Evolutionary conservation across 345 rosid species (phyloP), one percentile per base, ranked within the genome.

Genomic region (Salix exigua): DNA sequence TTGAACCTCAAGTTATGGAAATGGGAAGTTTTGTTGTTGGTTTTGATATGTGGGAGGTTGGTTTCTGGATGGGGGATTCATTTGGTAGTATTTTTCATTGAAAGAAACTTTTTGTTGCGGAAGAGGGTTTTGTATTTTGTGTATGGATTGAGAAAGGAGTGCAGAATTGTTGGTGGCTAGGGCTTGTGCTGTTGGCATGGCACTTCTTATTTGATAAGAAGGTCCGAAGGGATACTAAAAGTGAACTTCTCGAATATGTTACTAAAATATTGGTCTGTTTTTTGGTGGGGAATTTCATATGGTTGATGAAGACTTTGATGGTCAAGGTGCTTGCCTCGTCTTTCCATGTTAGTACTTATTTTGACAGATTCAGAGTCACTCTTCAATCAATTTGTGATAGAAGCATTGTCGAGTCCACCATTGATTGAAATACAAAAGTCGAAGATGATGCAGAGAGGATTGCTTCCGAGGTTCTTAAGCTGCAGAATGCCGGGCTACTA

Each of bases 1-100:
- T 86, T 93, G 91, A 65, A 88, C 26, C 93, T 96, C n/a, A 73
- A 76, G 64, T 66, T 96, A 5, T 93, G 97, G 98, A 93, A 91
- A 85, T 96, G 99, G 99, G 89, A 88, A 79, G 92, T 91, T 4
- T 77, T 93, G 78, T 38, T 91, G 63, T 73, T 91, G 19, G 96
- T 96, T 68, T 83, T 96, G 80, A 91, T 96, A 38, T 93, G 96
- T 65, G 99, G 96, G 8, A 82, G 98, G 50, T 58, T 96, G 61
- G 90, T 96, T 17, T 93, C 99, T 0, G 97, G 98, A 21, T 96
- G 98, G 98, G 98, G 93, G 58, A 93, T 93, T 53, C 79, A 87
- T 33, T 50, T 96, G 21, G 78, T 87, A 2, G 99, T 96, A 13
- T 90, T 91, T 68, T 89, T 91, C 46, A 88, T 96, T 7, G 98